Percentiles rank a stretch among this genome's conserved stretches.
phyloP scores from a whole-genome alignment of 2,329 filamentous ascomycete genomes.

The Verticillium dahliae region DNA sequence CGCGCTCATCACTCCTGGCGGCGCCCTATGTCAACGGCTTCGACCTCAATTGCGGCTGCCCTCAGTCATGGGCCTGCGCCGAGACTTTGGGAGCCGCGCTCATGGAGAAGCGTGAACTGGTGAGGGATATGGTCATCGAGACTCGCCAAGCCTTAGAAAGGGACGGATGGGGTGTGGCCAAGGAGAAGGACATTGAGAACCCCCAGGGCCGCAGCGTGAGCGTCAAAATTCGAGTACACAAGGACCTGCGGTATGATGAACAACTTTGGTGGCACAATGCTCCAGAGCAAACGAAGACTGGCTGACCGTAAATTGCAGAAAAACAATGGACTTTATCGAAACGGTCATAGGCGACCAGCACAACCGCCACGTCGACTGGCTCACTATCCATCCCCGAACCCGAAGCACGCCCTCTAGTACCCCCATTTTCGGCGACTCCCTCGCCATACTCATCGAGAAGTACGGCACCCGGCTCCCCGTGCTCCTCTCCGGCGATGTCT shows the following conservation, averaged over 20 bases:
- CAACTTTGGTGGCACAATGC: not conserved
- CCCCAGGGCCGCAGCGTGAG: constrained; percentile 52
- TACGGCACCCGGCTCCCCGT: constrained; percentile 52
- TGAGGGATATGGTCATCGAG: constrained; percentile 57
- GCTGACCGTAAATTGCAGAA: constrained; percentile 19
- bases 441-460: constrained; percentile 46
- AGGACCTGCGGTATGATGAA: constrained; percentile 44
- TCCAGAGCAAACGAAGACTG: not conserved
- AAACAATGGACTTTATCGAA: constrained; percentile 56
- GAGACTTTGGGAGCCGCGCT: constrained; percentile 63
- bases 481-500: constrained; percentile 64
- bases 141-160: constrained; percentile 43
- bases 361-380: constrained; percentile 54
- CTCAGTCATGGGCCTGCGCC: constrained; percentile 66
- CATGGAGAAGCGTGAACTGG: constrained; percentile 58
- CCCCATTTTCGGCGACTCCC: constrained; percentile 56
- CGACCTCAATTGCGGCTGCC: constrained; percentile 68
- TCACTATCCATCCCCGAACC: constrained; percentile 65
- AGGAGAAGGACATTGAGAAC: constrained; percentile 33
- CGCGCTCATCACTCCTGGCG: constrained; percentile 55
- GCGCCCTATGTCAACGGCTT: constrained; percentile 57
- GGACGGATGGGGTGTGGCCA: constrained; percentile 47
- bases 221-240: constrained; percentile 64
- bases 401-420: constrained; percentile 52
- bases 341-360: constrained; percentile 50